Evolutionary conservation across 2,329 filamentous ascomycete genomes (phyloP).

Genomic region (Aspergillus aculeatus): DNA sequence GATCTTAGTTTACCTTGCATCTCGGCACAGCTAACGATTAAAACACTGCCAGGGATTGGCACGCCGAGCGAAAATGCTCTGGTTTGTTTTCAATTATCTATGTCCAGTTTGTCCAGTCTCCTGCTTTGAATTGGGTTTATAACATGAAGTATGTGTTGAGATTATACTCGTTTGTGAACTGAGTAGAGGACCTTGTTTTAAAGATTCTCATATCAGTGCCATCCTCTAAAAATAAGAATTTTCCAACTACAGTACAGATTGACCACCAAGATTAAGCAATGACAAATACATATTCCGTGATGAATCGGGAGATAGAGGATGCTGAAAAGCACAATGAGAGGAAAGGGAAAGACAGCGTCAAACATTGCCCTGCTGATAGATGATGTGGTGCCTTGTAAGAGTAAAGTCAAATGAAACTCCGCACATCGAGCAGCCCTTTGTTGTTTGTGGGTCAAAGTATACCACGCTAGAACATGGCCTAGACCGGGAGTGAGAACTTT

Average conservation of each 20-base stretch:
- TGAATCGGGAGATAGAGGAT: not conserved
- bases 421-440: not conserved
- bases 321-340: not conserved
- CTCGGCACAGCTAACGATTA: not conserved
- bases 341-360: not conserved
- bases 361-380: not conserved
- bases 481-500: constrained; percentile 84
- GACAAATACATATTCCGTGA: not conserved
- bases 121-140: not conserved
- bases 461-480: constrained; percentile 19
- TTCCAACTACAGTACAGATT: not conserved
- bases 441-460: not conserved
- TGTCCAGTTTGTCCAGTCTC: not conserved
- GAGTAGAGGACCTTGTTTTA: not conserved
- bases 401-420: not conserved
- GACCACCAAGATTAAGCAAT: not conserved
- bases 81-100: not conserved
- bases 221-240: not conserved
- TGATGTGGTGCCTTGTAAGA: not conserved
- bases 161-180: not conserved
- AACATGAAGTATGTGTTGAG: not conserved
- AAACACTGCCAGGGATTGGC: not conserved
- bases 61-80: not conserved
- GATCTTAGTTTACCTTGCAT: not conserved
- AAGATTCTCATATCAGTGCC: not conserved